phyloP scores from a whole-genome alignment of 768 basidiomycete genomes.

The Pholiota molesta region DNA sequence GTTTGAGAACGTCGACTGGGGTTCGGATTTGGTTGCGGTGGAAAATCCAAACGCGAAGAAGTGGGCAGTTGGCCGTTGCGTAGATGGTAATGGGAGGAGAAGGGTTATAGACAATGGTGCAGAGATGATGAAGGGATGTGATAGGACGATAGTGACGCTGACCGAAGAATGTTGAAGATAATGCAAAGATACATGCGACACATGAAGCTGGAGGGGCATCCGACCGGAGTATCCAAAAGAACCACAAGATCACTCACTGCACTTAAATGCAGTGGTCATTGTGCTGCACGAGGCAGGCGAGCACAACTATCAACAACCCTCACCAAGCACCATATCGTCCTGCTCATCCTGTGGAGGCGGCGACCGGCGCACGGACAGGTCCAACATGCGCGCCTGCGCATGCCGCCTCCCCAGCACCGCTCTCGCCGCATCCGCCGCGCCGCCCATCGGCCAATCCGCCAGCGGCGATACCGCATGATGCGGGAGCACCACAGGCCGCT shows the following conservation, averaged over 20 bases:
- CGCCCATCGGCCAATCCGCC: background rate
- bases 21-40: background rate
- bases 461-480: background rate
- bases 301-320: background rate
- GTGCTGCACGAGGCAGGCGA: background rate
- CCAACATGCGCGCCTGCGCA: background rate
- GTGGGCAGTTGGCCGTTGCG: too few species aligned
- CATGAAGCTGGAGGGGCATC: background rate
- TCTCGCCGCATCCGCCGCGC: background rate
- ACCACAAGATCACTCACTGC: too few species aligned
- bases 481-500: background rate
- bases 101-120: too few species aligned
- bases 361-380: background rate
- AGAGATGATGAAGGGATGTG: too few species aligned
- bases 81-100: too few species aligned
- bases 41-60: background rate
- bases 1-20: background rate
- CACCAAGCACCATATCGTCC: slow-evolving; percentile 8
- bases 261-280: too few species aligned
- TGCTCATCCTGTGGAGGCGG: slow-evolving; percentile 1
- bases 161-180: background rate
- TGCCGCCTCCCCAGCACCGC: background rate
- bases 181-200: background rate
- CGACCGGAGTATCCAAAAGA: background rate
- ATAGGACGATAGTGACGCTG: too few species aligned